Conservation (phyloP, 768 basidiomycete species). For the Roridomyces roridus region DNA sequence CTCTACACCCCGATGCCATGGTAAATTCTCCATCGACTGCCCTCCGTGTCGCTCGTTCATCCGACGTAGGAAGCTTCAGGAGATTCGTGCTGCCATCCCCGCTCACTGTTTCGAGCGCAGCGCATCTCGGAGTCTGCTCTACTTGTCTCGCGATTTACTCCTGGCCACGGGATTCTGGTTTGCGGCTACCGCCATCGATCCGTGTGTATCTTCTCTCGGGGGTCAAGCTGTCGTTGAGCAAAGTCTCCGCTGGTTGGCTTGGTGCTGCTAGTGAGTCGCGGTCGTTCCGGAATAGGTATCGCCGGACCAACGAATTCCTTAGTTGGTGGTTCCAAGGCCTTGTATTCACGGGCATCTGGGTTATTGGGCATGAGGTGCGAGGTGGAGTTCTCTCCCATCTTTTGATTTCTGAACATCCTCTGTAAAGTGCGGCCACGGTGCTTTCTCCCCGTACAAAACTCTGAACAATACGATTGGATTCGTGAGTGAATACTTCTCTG, state of each 20-base stretch:
- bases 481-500: slow-evolving; percentile 37
- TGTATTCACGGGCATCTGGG: slow-evolving; percentile 65
- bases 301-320: not conserved
- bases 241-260: slow-evolving; percentile 46
- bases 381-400: not conserved
- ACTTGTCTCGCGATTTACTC: slow-evolving; percentile 51
- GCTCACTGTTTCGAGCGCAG: slow-evolving; percentile 50
- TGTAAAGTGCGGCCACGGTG: slow-evolving; percentile 60
- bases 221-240: slow-evolving; percentile 41
- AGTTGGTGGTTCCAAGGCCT: slow-evolving; percentile 71
- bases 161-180: slow-evolving; percentile 50
- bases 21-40: not conserved
- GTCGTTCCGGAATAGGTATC: not conserved
- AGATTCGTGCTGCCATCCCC: slow-evolving; percentile 58
- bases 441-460: slow-evolving; percentile 54
- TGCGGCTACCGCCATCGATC: slow-evolving; percentile 50
- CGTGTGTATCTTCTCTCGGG: slow-evolving; percentile 38
- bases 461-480: slow-evolving; percentile 59
- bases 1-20: slow-evolving; percentile 11
- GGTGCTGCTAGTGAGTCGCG: slow-evolving; percentile 52
- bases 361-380: slow-evolving; percentile 61
- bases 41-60: not conserved
- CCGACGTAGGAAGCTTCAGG: slow-evolving; percentile 48
- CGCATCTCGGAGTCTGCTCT: slow-evolving; percentile 45
- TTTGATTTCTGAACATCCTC: slow-evolving; percentile 1